Evolutionary conservation across 2,329 filamentous ascomycete genomes (phyloP), one percentile per base, ranked within the genome.

Genomic region (Furcasterigmium sp.): DNA sequence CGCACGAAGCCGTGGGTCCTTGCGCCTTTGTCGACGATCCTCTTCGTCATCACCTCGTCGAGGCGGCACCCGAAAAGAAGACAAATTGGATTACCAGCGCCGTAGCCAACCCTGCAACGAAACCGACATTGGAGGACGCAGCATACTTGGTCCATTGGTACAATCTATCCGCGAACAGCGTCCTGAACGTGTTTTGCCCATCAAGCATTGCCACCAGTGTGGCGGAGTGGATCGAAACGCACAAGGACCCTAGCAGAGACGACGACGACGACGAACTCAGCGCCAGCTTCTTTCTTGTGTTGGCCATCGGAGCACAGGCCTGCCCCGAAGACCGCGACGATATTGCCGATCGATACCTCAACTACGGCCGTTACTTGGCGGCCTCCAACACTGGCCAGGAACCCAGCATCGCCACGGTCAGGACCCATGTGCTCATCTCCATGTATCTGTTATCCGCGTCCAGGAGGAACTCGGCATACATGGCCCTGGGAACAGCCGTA

Each of bases 401-500:
- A n/a, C 62, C 63, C 1, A 59, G 55, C 4, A 52, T 65, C 5
- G 46, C 50, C 3, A 60, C 61, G 1, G 56, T 67, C n/a, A 56
- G 61, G 41, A 52, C 56, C 14, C 53, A 63, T 39, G 46, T 60
- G 1, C 51, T 66, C n/a, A 56, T 68, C 44, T 56, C 63, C 10
- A 58, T 64, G 53, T 67, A 64, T 42, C 53, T 68, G 0, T 47
- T 67, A 0, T 58, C 56, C 3, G 59, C 56, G 3, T 64, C 59
- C 3, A 55, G 61, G 3, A 53, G 59, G 1, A 66, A 65, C 29
- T 58, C 64, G 4, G 64, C 64, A 0, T 65, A 62, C 10, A 62
- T 66, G 59, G 57, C 64, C 21, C 54, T 67, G 3, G 64, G 64
- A 3, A 57, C 60, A 32, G 64, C 63, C 3, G 61, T 60, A 2